Evolutionary conservation across 176 grass and related monocot genomes (phyloP).

Genomic region (Miscanthus lutarioriparius): DNA sequence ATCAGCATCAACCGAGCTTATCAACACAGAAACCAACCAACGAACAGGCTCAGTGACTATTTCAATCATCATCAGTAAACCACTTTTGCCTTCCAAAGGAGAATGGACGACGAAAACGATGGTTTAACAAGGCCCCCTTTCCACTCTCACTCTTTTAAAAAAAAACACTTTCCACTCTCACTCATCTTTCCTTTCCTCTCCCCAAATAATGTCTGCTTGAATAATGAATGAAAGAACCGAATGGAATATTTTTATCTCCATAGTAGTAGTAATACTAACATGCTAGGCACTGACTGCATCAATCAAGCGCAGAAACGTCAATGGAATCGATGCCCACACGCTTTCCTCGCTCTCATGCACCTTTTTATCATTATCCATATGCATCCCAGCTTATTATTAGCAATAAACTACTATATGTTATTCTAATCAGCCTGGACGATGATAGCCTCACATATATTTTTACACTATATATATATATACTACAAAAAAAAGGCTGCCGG

Average conservation of each 20-base stretch:
- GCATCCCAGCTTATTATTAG: neutral
- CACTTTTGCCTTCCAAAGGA: neutral
- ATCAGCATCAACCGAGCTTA: too few species aligned
- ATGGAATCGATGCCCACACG: slow-evolving; percentile 31
- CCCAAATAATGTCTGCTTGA: neutral
- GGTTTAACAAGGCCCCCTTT: neutral
- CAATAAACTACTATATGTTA: neutral
- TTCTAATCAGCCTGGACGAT: neutral
- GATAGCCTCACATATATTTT: slow-evolving; percentile 14
- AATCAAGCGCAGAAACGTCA: neutral
- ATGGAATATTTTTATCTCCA: slow-evolving; percentile 9
- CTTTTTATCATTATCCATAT: slow-evolving; percentile 22
- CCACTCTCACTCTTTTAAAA: neutral
- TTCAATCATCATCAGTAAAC: neutral
- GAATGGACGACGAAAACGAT: neutral
- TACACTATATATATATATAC: neutral
- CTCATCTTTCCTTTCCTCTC: neutral
- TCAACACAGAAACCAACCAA: too few species aligned
- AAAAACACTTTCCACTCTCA: too few species aligned
- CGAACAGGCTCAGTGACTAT: too few species aligned
- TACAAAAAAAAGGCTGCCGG: neutral
- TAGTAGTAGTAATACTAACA: neutral
- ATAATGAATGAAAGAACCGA: neutral
- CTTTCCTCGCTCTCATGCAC: neutral
- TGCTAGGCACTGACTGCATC: neutral